Evolutionary conservation across 345 rosid species (phyloP).

Genomic region (Citrus sp.): DNA sequence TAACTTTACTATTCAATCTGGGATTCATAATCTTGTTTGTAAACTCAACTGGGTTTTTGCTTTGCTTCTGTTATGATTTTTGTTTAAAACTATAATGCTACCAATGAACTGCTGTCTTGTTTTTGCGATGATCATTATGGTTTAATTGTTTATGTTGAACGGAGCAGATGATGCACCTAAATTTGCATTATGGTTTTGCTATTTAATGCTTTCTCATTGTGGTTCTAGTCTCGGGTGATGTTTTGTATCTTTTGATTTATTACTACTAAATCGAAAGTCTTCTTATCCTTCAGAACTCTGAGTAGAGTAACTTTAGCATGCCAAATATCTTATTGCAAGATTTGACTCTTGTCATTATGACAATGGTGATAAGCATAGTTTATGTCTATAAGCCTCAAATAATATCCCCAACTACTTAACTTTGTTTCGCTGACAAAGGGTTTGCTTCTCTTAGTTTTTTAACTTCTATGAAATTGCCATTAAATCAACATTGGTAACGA

Average conservation of each 20-base stretch:
- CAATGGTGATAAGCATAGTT: neutral
- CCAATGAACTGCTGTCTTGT: neutral
- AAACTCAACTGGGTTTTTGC: conserved; percentile 2
- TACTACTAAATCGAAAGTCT: no score
- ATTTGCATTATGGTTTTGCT: neutral
- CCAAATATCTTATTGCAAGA: neutral
- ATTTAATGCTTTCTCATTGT: neutral
- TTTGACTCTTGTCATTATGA: neutral
- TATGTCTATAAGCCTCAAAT: neutral
- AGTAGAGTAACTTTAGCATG: neutral
- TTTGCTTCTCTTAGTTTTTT: neutral
- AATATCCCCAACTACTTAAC: neutral
- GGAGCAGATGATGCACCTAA: neutral
- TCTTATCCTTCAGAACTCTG: neutral
- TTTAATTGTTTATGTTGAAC: neutral
- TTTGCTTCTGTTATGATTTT: neutral
- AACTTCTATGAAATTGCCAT: neutral
- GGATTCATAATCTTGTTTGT: neutral
- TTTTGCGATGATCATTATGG: neutral
- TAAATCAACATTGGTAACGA: neutral
- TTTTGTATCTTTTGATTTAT: neutral
- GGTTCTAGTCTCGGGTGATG: neutral
- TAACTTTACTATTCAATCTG: neutral
- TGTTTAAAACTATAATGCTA: neutral
- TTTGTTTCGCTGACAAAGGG: neutral